Evolutionary conservation across 2,329 filamentous ascomycete species (phyloP), one percentile per base, ranked within the genome.

Genomic region (Lasiodiplodia gonubiensis): DNA sequence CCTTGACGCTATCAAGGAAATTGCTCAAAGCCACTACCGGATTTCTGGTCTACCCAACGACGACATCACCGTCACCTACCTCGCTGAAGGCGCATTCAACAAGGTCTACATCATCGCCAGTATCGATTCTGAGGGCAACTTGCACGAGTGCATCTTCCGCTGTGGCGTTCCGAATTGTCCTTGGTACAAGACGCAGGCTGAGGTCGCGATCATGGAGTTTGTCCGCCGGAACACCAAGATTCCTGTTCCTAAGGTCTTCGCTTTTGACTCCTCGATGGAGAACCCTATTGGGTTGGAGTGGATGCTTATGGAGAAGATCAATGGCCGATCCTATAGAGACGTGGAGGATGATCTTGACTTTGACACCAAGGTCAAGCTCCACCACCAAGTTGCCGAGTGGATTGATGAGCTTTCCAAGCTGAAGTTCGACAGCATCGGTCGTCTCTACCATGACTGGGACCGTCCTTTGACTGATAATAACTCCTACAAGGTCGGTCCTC

Each of bases 61-160:
- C 3, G 12, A 54, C 27, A 30, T 51, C 16, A 16, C 66, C 0
- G 67, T 68, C 35, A n/a, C 59, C 7, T 69, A 69, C 42, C 48
- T 70, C 12, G 70, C 69, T 1, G 46, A 71, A 48, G 71, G 68
- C 8, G 6, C 67, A 2, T 68, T 69, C 53, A 70, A 69, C 53
- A 72, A 70, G 25, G 53, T 70, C n/a, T 74, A 71, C 67, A 68
- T 65, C 4, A 42, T 70, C 4, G n/a, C 49, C 27, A 49, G 18
- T 16, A 46, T 21, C 6, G 46, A 67, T 21, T 52, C 37, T 12
- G 8, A 16, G 6, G 39, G 39, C 18, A 7, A 6, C 18, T 7
- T 18, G 14, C 16, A 14, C 1, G 59, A 69, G 37, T 67, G 53
- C 68, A 85, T 75, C 23, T 67, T 76, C 68, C 73, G 74, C 35